Evolutionary conservation across 805 yeast genomes (phyloP).

Genomic region (Candida sanyiensis): DNA sequence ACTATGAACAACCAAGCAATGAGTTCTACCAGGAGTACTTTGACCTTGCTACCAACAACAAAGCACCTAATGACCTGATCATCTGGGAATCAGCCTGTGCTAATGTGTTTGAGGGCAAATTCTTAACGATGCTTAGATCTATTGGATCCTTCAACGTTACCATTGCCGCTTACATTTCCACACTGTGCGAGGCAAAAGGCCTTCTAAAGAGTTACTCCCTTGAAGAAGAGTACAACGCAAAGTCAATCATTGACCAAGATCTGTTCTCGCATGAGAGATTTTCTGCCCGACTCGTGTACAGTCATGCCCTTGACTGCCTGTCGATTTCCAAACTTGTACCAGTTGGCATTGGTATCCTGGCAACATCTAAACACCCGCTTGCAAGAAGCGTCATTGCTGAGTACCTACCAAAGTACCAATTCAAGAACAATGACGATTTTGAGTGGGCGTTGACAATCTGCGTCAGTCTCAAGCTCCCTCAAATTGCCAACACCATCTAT

Average conservation of each 20-base stretch:
- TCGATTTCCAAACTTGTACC: slow-evolving; percentile 51
- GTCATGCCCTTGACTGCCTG: slow-evolving; percentile 50
- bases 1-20: slow-evolving; percentile 54
- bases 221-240: slow-evolving; percentile 17
- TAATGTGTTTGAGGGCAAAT: slow-evolving; percentile 50
- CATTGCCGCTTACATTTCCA: slow-evolving; percentile 58
- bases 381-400: slow-evolving; percentile 45
- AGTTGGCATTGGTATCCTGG: slow-evolving; percentile 62
- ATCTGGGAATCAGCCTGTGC: slow-evolving; percentile 53
- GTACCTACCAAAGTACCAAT: slow-evolving; percentile 54
- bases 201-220: slow-evolving; percentile 37
- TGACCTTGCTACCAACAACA: slow-evolving; percentile 28
- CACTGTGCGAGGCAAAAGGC: slow-evolving; percentile 60
- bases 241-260: slow-evolving; percentile 22
- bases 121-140: slow-evolving; percentile 50
- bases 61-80: slow-evolving; percentile 33
- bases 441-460: slow-evolving; percentile 76
- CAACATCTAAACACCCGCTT: slow-evolving; percentile 39
- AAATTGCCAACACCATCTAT: slow-evolving; percentile 51
- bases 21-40: slow-evolving; percentile 38
- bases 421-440: slow-evolving; percentile 64
- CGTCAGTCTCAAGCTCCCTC: slow-evolving; percentile 57
- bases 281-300: slow-evolving; percentile 51
- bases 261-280: slow-evolving; percentile 32
- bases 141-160: slow-evolving; percentile 56